Base-by-base conservation (phyloP, 306 rosid species). In the Spatholobus suberectus region DNA sequence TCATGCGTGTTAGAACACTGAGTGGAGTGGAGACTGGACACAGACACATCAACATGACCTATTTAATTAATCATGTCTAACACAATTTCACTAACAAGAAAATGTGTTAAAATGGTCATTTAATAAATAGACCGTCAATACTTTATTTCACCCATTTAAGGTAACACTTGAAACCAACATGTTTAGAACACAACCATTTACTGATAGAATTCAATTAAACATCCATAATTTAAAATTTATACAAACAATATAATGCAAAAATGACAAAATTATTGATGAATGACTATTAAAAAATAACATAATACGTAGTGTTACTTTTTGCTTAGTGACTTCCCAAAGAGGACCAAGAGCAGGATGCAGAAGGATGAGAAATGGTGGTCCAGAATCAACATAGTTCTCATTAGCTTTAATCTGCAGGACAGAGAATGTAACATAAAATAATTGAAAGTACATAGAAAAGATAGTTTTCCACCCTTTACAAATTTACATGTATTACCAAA, bases 281-380 rank as follows among this genome's bases (percentile, higher is more conserved):
- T 24, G 73, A 81, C 12, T 38, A 68, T 41, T 80, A 49, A 77
- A 32, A 70, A 58, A 67, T 21, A n/a, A 23, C 73, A 74, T 20
- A 75, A 62, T 15, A 84, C 7, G 65, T 6, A 49, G 66, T 43
- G 18, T 77, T 87, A 94, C 98, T 71, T 96, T 96, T 79, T 96
- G 98, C 90, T 92, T 91, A 58, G 93, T 85, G 82, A 96, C 89
- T 87, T 94, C 97, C 99, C 99, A 96, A 77, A 96, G 97, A 40
- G 99, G 98, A 74, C 99, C 99, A 71, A 96, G 98, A 85, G 97
- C 90, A 80, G 99, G 99, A 83, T 93, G 98, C 84, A 94, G 86
- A 82, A 94, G 92, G 70, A 96, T 88, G 82, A 96, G 95, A 92
- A 92, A 94, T 55, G 99, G 98, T 21, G 99, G 99, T 75, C 90